Conservation (phyloP, 495 filamentous ascomycete genomes). For the Annulohypoxylon maeteangense region DNA sequence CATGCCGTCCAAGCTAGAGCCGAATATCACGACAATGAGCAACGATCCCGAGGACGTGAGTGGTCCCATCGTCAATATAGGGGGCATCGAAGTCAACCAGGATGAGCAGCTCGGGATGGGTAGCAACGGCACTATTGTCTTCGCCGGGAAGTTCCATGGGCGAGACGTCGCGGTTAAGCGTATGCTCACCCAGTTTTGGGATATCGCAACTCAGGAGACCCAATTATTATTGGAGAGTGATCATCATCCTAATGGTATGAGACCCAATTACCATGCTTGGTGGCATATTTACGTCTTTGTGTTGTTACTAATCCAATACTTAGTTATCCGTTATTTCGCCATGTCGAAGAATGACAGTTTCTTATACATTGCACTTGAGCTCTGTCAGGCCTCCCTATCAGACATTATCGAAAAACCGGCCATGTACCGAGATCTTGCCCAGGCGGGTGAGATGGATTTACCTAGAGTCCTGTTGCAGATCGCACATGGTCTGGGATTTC, state of each 20-base stretch:
- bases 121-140: slow-evolving; percentile 88
- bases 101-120: slow-evolving; percentile 79
- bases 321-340: slow-evolving; percentile 93
- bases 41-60: slow-evolving; percentile 65
- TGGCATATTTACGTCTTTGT: background rate
- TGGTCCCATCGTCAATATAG: slow-evolving; percentile 72
- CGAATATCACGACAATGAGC: slow-evolving; percentile 63
- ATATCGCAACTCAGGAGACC: slow-evolving; percentile 94
- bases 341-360: slow-evolving; percentile 90
- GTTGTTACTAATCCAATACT: slow-evolving; percentile 38
- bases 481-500: slow-evolving; percentile 82
- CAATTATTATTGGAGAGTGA: slow-evolving; percentile 90
- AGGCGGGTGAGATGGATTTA: slow-evolving; percentile 65
- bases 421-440: slow-evolving; percentile 58
- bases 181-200: slow-evolving; percentile 94
- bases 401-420: slow-evolving; percentile 81
- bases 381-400: slow-evolving; percentile 93
- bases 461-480: slow-evolving; percentile 84
- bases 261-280: too few relatives aligned
- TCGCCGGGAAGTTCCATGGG: slow-evolving; percentile 85
- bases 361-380: slow-evolving; percentile 93
- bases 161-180: slow-evolving; percentile 95
- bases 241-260: slow-evolving; percentile 82
- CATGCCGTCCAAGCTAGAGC: slow-evolving; percentile 62
- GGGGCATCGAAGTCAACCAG: slow-evolving; percentile 76